Conservation (phyloP, 257 asterid species). For the Gardenia jasminoides region DNA sequence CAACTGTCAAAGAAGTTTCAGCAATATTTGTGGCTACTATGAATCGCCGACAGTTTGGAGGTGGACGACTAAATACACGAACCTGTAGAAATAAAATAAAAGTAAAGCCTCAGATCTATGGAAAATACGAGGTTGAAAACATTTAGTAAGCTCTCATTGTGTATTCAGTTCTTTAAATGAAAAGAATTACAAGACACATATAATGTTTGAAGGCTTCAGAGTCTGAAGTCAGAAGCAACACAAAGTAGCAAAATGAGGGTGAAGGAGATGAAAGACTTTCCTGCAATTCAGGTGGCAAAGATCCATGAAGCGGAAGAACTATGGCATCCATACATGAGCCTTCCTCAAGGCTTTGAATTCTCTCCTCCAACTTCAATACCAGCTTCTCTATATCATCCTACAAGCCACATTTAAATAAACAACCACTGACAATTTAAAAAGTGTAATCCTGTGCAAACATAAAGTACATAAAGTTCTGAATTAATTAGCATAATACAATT, state of each 20-base stretch:
- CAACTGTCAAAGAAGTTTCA: constrained; percentile 97
- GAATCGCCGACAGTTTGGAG: constrained; percentile 87
- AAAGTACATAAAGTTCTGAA: background rate
- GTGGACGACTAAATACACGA: constrained; percentile 85
- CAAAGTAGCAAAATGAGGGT: background rate
- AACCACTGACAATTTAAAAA: background rate
- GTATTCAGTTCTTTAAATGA: background rate
- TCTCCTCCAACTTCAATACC: constrained; percentile 77
- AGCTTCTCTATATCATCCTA: constrained; percentile 95
- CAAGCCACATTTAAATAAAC: constrained; percentile 10
- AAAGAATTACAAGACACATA: background rate
- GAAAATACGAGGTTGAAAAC: background rate
- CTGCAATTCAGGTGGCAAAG: constrained; percentile 98
- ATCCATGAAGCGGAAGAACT: constrained; percentile 93
- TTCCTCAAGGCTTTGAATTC: constrained; percentile 74
- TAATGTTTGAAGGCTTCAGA: background rate
- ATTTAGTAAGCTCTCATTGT: background rate
- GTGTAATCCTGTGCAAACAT: background rate
- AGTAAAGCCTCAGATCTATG: constrained; percentile 13
- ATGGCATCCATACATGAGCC: constrained; percentile 96
- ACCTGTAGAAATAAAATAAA: constrained; percentile 51
- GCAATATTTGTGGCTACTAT: constrained; percentile 95
- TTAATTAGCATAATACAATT: background rate
- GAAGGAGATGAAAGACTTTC: constrained; percentile 37
- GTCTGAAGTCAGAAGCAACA: background rate